A percentile compares a stretch with the other conserved stretches of the same genome.
Evolutionary conservation across 306 rosid species (phyloP).

Genomic region (Trichosanthes cucumerina): DNA sequence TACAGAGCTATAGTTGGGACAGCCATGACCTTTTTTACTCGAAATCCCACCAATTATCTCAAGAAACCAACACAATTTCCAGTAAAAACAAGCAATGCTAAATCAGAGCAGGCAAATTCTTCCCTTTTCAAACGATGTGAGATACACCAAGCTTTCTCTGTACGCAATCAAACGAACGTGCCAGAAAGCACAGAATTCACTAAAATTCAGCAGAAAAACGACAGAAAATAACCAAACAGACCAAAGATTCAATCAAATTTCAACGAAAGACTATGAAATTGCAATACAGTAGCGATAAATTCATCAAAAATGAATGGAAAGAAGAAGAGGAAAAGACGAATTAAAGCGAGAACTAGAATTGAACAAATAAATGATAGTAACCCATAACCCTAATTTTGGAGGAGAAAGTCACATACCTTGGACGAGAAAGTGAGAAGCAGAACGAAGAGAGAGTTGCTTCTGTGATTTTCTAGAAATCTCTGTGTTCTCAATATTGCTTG

Average conservation of each 20-base stretch:
- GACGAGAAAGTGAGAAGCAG: not conserved
- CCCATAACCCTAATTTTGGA: not conserved
- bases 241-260: not conserved
- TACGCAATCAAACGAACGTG: not conserved
- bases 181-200: not conserved
- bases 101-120: not conserved
- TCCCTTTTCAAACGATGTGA: not conserved
- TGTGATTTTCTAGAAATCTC: not conserved
- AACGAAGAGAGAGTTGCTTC: not conserved
- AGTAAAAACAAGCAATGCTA: not conserved
- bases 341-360: not conserved
- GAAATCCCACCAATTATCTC: not conserved
- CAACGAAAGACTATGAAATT: not conserved
- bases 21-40: slow-evolving; percentile 32
- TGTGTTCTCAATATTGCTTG: not conserved
- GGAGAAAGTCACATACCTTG: not conserved
- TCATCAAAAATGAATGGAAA: not conserved
- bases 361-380: not conserved
- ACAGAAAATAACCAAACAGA: not conserved
- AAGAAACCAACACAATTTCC: slow-evolving; percentile 1
- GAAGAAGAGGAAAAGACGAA: not conserved
- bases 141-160: slow-evolving; percentile 1
- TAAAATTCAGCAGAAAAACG: not conserved
- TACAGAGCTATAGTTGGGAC: slow-evolving; percentile 80
- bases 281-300: not conserved